Percentiles rank a stretch among this genome's conserved stretches.
phyloP scores from a whole-genome alignment of 495 filamentous ascomycete species.

The Xylaria sp. region DNA sequence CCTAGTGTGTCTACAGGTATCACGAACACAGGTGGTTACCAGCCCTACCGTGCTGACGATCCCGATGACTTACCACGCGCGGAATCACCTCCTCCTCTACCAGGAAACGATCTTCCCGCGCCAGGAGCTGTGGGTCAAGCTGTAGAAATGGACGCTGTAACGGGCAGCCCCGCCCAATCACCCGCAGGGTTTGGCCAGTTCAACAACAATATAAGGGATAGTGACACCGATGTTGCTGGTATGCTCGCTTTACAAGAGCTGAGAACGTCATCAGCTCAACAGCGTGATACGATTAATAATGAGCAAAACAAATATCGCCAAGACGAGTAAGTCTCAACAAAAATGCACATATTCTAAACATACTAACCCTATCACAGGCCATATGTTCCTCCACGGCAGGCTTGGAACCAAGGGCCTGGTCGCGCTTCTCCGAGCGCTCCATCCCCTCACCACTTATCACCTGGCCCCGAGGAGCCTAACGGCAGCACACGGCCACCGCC shows the following conservation, averaged over 20 bases:
- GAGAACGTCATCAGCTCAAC: slow-evolving; percentile 47
- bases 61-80: slow-evolving; percentile 54
- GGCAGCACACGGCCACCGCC: slow-evolving; percentile 40
- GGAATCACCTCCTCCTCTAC: slow-evolving; percentile 70
- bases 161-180: slow-evolving; percentile 57
- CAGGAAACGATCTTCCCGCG: slow-evolving; percentile 52
- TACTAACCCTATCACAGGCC: slow-evolving; percentile 46
- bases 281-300: slow-evolving; percentile 57
- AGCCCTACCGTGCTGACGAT: slow-evolving; percentile 51
- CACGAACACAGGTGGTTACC: slow-evolving; percentile 41
- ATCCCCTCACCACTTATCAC: slow-evolving; percentile 45
- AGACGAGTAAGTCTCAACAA: slow-evolving; percentile 68
- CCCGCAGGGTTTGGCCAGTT: slow-evolving; percentile 54
- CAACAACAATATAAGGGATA: slow-evolving; percentile 62
- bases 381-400: slow-evolving; percentile 71
- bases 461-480: slow-evolving; percentile 51
- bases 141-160: slow-evolving; percentile 80
- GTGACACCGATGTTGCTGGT: slow-evolving; percentile 70
- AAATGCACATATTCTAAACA: slow-evolving; percentile 5
- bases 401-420: slow-evolving; percentile 58
- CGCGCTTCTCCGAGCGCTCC: slow-evolving; percentile 50
- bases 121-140: slow-evolving; percentile 67
- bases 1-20: slow-evolving; percentile 36
- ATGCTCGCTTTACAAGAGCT: slow-evolving; percentile 72
- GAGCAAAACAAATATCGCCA: slow-evolving; percentile 73